Evolutionary conservation across 352 stramenopile genomes (phyloP), one percentile per base, ranked within the genome.

Genomic region (Globisporangium nodosum): DNA sequence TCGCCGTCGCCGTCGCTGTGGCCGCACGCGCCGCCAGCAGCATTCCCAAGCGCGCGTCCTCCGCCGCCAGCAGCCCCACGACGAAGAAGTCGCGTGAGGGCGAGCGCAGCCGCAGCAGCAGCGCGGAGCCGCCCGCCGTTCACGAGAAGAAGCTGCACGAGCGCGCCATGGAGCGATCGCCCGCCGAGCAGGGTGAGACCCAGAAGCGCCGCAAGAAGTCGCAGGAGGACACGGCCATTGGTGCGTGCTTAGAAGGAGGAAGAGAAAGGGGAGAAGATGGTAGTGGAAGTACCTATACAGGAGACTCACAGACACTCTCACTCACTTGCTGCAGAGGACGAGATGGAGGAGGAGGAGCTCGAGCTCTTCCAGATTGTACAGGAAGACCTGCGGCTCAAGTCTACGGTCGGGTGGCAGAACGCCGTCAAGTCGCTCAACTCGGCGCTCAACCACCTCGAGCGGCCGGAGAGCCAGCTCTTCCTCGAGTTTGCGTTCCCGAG

Each of bases 381-480:
- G 59, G 82, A 96, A 58, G 86, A 96, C 62, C 60, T 96, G 66
- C 82, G 83, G n/a, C 64, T 81, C 47, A 93, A 96, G 56, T 91
- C 86, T n/a, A 96, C 86, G 2, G 87, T 96, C 49, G 87, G 85
- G 46, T 96, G 87, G 87, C 85, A 96, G 62, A 96, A 94, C 48
- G 85, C 87, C 12, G 82, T 94, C 64, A 92, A 91, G 56, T 86
- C 85, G 58, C 81, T 96, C 27, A 90, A 85, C 35, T 69, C 80
- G 31, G 87, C 87, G 48, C 74, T 87, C 9, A 64, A 67, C 39
- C 80, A 94, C 67, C 61, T 91, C 18, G 78, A 94, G 5, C 71
- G 74, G 2, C 65, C 74, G 1, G 87, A 92, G 61, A 92, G 75
- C 50, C 81, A 93, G 62, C 69, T 61, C 8, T 96, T 94, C 43